Base-by-base conservation (phyloP, 2,329 filamentous ascomycete genomes). In the Teratosphaeria zuluensis region DNA sequence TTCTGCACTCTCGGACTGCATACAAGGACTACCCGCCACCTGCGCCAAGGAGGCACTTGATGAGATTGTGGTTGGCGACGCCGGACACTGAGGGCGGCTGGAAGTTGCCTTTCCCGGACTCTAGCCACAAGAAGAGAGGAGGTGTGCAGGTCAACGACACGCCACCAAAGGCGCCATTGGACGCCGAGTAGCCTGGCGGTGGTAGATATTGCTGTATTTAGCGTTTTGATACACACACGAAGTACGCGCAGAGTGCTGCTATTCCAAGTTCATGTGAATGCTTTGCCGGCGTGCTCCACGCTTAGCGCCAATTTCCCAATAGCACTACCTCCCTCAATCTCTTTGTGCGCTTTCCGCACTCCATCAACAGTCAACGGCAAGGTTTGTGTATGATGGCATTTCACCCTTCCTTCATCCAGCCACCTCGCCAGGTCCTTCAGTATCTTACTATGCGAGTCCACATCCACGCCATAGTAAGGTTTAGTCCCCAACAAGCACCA, bases 81-180 rank as follows among this genome's bases (percentile, higher is more conserved):
- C 90, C 90, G 0, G 87, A 92, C 74, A 79, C 74, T 28, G 90
- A 95, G 73, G 91, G 90, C 2, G 91, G 91, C 0, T 96, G 91
- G 91, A 84, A 82, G 55, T 73, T 95, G 73, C 90, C 90, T 0
- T 92, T 91, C 75, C 85, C 84, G 66, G 91, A 95, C 73, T 87
- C 83, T 58, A 77, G 82, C 58, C 87, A 95, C 80, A 89, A 89
- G 82, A 95, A 95, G 82, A 80, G 91, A 19, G 90, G 90, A 8
- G 91, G 90, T 0, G 89, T 95, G 64, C 91, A 95, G 76, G 90
- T 96, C 2, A 84, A 95, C 72, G 84, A 95, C 70, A 88, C 81
- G 24, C 77, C 87, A 9, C 60, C 60, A 3, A 52, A 24, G 19
- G 42, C 32, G 21, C 57, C 55, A 5, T 16, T 61, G 11, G 59